These are phyloP conservation scores for Chaetomium globosum DNA, from an alignment of 2,329 filamentous ascomycete genomes.

Conservation along the genomic window DNA sequence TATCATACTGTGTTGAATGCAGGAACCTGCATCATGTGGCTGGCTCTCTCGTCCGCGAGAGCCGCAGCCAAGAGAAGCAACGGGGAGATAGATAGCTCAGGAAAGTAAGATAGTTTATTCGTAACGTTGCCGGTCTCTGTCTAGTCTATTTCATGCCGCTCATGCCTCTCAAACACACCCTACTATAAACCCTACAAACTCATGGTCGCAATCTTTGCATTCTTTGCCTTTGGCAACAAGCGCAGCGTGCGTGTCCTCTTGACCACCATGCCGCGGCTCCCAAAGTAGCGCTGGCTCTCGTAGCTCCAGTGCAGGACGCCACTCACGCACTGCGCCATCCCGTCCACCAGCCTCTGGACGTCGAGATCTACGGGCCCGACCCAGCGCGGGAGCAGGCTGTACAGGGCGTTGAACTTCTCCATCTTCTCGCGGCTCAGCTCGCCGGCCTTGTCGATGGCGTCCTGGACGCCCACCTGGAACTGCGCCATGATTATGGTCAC, in stretches of 20 bases:
- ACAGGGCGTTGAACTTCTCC: conserved; percentile 4
- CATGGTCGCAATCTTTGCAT: background rate
- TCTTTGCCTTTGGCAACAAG: background rate
- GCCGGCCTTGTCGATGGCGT: conserved; percentile 10
- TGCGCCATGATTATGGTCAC: conserved; percentile 38
- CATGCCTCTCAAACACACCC: background rate
- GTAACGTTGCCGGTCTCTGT: background rate
- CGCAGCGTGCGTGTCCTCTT: background rate
- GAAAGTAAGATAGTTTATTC: background rate
- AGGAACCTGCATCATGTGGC: too few species aligned
- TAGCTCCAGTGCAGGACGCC: conserved; percentile 11
- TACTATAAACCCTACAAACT: background rate
- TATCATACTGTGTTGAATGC: too few species aligned
- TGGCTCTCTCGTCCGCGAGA: too few species aligned
- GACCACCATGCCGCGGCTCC: conserved; percentile 2
- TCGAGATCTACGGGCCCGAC: conserved; percentile 6
- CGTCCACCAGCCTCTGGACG: background rate
- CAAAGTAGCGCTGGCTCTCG: conserved; percentile 9
- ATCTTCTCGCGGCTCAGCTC: conserved; percentile 13
- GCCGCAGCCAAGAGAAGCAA: background rate
- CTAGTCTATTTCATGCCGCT: background rate
- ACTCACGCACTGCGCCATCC: conserved; percentile 2
- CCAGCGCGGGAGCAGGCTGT: conserved; percentile 8
- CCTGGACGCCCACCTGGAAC: conserved; percentile 1
- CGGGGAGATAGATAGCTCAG: background rate